Percentiles rank a stretch among this genome's conserved stretches.
These are phyloP conservation scores for Sphagnurus paluster DNA, from an alignment of 1,284 basidiomycete genomes.

Conservation along the genomic window DNA sequence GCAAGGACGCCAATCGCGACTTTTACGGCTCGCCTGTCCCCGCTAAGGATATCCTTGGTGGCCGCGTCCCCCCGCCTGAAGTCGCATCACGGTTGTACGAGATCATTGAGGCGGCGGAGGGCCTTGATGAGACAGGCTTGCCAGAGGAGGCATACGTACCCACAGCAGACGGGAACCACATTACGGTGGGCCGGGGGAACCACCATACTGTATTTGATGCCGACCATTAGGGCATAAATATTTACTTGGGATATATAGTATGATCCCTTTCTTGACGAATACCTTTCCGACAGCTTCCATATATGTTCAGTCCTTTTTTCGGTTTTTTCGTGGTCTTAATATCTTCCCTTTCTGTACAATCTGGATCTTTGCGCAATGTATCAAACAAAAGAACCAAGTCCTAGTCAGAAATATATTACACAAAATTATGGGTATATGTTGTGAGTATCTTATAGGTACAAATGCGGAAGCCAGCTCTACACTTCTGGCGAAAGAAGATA, in stretches of 20 bases:
- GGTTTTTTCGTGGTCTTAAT: neutral
- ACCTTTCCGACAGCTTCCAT: neutral
- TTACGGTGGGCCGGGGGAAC: slow-evolving; percentile 43
- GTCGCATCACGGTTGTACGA: slow-evolving; percentile 94
- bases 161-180: slow-evolving; percentile 58
- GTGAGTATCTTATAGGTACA: slow-evolving; percentile 2
- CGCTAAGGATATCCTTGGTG: slow-evolving; percentile 86
- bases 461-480: slow-evolving; percentile 3
- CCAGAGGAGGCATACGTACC: slow-evolving; percentile 85
- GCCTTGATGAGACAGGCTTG: slow-evolving; percentile 75
- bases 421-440: slow-evolving; percentile 7
- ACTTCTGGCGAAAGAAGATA: too few relatives aligned
- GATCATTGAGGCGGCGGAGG: slow-evolving; percentile 88
- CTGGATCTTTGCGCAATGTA: slow-evolving; percentile 5
- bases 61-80: slow-evolving; percentile 94
- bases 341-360: slow-evolving; percentile 9
- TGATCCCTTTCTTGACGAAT: neutral
- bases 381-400: neutral
- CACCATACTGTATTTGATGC: slow-evolving; percentile 74
- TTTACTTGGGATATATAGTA: neutral
- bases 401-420: slow-evolving; percentile 8
- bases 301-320: neutral
- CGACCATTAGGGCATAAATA: slow-evolving; percentile 43
- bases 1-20: slow-evolving; percentile 91
- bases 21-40: slow-evolving; percentile 96